Evolutionary conservation across 2,329 filamentous ascomycete species (phyloP).

Genomic region (Claviceps africana): DNA sequence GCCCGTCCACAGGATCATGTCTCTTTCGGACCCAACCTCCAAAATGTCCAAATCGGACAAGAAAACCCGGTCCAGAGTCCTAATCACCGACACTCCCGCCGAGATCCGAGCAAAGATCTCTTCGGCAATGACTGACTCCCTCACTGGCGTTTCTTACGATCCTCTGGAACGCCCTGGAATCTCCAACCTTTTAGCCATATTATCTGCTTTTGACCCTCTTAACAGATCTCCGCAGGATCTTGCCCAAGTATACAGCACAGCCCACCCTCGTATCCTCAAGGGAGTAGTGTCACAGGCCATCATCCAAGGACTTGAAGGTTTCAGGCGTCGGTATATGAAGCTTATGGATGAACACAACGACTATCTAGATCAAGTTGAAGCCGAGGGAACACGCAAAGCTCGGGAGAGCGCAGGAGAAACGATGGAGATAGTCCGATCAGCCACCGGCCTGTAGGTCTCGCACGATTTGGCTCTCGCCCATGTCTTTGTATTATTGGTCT

Average conservation of each 20-base stretch:
- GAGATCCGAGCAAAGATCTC: constrained; percentile 57
- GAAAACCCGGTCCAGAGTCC: constrained; percentile 60
- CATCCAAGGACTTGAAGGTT: constrained; percentile 33
- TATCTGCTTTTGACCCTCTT: constrained; percentile 50
- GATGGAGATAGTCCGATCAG: constrained; percentile 38
- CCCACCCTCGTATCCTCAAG: constrained; percentile 26
- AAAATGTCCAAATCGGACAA: constrained; percentile 94
- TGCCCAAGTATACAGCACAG: constrained; percentile 23
- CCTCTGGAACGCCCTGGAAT: constrained; percentile 59
- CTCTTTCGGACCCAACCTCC: constrained; percentile 56
- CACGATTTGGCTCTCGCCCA: background rate
- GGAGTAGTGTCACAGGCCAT: constrained; percentile 46
- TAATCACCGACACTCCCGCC: constrained; percentile 58
- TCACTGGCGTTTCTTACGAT: constrained; percentile 56
- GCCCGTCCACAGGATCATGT: constrained; percentile 81
- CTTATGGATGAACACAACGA: constrained; percentile 33
- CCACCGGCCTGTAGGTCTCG: constrained; percentile 32
- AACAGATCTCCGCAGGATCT: constrained; percentile 26
- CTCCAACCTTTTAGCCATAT: constrained; percentile 70
- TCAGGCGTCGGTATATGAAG: constrained; percentile 42
- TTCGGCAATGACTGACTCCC: constrained; percentile 62
- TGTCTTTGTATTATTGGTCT: background rate
- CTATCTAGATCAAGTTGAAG: constrained; percentile 43
- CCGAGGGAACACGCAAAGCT: constrained; percentile 47
- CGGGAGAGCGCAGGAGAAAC: constrained; percentile 43